Evolutionary conservation across 257 asterid species (phyloP), one percentile per base, ranked within the genome.

Genomic region (Lithospermum erythrorhizon): DNA sequence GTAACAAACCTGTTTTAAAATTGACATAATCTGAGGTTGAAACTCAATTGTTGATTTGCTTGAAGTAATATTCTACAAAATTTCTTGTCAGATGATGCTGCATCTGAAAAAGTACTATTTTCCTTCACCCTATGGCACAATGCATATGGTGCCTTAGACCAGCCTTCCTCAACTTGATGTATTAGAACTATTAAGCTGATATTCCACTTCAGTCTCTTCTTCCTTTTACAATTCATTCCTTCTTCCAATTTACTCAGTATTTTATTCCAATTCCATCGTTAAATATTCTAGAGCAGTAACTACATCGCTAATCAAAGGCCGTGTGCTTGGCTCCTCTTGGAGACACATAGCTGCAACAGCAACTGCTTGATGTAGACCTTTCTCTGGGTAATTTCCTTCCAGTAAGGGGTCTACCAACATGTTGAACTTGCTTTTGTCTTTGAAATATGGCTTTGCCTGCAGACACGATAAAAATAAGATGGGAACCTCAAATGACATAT

Each of bases 331-430:
- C 68, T 79, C 82, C 3, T 76, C 85, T 70, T 79, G 85, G 22
- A 79, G 73, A 65, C 85, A 73, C 82, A 73, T 76, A n/a, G 76
- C 73, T 61, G 80, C 82, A 21, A 77, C 53, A 2, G 80, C 79
- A 35, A 80, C 25, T 17, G 78, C 83, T 67, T 72, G 81, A 70
- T 52, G 60, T 59, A 80, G 64, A 21, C 76, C 62, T 53, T 70
- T 72, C 20, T 56, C 45, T 0, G 81, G 78, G 67, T 72, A 70
- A 48, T 63, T 69, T 53, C 76, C 79, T 70, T 53, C 78, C 6
- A 79, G 78, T 61, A 63, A 55, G 4, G 84, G 79, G 58, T 78
- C 83, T 15, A 73, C 81, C 68, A 78, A 64, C 63, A 30, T 25
- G 9, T 62, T 61, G 48, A 72, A 73, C 29, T 57, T 76, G 15